Evolutionary conservation across 495 filamentous ascomycete genomes (phyloP).

Genomic region (Pyrenula massariospora): DNA sequence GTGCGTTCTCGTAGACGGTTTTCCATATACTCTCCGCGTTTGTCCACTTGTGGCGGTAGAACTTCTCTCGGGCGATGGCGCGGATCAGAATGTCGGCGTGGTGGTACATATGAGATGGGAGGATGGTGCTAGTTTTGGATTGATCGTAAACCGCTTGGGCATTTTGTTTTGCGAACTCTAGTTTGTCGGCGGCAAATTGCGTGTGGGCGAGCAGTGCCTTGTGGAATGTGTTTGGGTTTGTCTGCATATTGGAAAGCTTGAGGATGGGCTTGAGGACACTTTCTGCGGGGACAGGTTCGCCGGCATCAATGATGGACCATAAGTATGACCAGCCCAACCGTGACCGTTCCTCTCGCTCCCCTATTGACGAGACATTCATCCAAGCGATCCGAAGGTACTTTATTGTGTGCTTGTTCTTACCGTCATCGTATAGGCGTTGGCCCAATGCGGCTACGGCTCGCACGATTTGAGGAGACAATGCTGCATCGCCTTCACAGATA

Average conservation of each 20-base stretch:
- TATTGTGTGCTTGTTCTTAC: background rate
- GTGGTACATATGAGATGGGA: background rate
- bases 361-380: background rate
- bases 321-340: background rate
- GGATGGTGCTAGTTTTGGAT: background rate
- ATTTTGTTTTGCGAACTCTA: background rate
- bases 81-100: background rate
- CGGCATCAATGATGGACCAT: background rate
- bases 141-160: background rate
- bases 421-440: background rate
- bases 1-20: background rate
- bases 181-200: background rate
- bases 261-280: background rate
- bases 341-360: background rate
- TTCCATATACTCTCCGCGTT: background rate
- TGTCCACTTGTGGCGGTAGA: background rate
- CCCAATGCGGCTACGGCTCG: background rate
- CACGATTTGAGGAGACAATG: background rate
- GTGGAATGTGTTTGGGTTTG: background rate
- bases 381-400: background rate
- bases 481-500: background rate
- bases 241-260: background rate
- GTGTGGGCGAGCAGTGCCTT: background rate
- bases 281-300: background rate
- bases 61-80: background rate